phyloP scores from a whole-genome alignment of 2,329 filamentous ascomycete species.

The Didymella glomerata region DNA sequence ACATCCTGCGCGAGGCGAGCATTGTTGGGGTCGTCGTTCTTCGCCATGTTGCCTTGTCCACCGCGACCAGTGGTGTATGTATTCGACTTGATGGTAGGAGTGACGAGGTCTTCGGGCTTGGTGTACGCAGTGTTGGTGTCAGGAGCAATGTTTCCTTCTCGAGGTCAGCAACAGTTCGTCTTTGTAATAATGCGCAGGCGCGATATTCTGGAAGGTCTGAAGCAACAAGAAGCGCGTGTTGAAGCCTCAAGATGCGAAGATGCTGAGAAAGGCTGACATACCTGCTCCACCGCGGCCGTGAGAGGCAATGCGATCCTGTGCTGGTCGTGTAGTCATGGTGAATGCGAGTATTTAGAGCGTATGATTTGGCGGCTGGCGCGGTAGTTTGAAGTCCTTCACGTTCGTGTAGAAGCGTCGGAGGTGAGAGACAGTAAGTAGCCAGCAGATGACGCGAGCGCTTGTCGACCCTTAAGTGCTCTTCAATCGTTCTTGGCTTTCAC shows the following conservation, averaged over 20 bases:
- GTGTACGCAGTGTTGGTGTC: constrained; percentile 47
- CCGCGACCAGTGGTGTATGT: constrained; percentile 90
- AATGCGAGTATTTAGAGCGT: background rate
- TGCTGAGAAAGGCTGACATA: constrained; percentile 40
- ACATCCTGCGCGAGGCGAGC: constrained; percentile 87
- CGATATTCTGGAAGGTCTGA: background rate
- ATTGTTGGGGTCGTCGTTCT: constrained; percentile 71
- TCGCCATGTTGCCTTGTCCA: constrained; percentile 87
- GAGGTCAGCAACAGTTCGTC: constrained; percentile 15
- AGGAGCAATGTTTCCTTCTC: constrained; percentile 59
- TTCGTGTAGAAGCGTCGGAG: constrained; percentile 9
- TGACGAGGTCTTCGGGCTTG: constrained; percentile 71
- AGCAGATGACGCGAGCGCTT: constrained; percentile 21
- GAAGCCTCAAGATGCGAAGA: background rate
- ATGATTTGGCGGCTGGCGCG: background rate
- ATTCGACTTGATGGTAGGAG: constrained; percentile 82
- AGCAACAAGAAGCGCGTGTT: background rate
- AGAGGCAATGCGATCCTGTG: constrained; percentile 56
- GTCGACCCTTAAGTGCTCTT: constrained; percentile 20
- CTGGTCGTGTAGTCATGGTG: constrained; percentile 35
- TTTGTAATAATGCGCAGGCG: background rate
- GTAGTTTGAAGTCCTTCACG: constrained; percentile 3
- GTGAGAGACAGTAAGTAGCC: constrained; percentile 8
- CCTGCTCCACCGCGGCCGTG: constrained; percentile 81
- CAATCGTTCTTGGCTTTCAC: constrained; percentile 23